Evolutionary conservation across 805 yeast genomes (phyloP).

Genomic region (Kodamaea sagamina): DNA sequence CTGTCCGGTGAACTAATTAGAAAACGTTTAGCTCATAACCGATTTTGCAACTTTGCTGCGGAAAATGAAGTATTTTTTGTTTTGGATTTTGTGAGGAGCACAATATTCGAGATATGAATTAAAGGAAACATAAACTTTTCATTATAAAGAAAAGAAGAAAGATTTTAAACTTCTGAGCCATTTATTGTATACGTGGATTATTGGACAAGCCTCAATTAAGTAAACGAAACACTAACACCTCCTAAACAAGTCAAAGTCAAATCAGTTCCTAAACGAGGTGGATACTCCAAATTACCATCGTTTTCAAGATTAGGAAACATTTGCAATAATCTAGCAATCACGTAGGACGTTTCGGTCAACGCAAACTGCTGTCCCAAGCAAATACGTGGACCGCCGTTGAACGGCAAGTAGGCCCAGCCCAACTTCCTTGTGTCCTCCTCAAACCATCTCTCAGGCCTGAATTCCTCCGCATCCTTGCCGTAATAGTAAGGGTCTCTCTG

Average conservation of each 20-base stretch:
- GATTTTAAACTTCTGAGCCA: no score
- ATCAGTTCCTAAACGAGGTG: slow-evolving; percentile 3
- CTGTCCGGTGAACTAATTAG: no score
- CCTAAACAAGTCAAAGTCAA: slow-evolving; percentile 5
- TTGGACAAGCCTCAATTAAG: no score
- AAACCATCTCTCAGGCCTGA: slow-evolving; percentile 42
- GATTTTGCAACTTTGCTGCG: no score
- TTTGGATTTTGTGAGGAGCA: no score
- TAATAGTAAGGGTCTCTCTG: slow-evolving; percentile 39
- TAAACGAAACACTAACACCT: slow-evolving; percentile 3
- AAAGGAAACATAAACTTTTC: no score
- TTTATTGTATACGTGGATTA: no score
- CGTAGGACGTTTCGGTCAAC: slow-evolving; percentile 24
- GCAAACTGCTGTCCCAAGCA: slow-evolving; percentile 30
- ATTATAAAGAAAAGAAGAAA: no score
- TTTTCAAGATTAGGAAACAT: slow-evolving; percentile 14
- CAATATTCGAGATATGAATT: no score
- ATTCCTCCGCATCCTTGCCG: slow-evolving; percentile 34
- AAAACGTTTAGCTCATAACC: no score
- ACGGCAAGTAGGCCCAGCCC: slow-evolving; percentile 26
- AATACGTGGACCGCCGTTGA: slow-evolving; percentile 27
- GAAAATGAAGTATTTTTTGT: not conserved
- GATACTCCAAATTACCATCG: slow-evolving; percentile 5
- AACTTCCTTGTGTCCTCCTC: slow-evolving; percentile 16
- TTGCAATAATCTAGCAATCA: slow-evolving; percentile 21